phyloP scores from a whole-genome alignment of 768 basidiomycete species.

The Russula sp. region DNA sequence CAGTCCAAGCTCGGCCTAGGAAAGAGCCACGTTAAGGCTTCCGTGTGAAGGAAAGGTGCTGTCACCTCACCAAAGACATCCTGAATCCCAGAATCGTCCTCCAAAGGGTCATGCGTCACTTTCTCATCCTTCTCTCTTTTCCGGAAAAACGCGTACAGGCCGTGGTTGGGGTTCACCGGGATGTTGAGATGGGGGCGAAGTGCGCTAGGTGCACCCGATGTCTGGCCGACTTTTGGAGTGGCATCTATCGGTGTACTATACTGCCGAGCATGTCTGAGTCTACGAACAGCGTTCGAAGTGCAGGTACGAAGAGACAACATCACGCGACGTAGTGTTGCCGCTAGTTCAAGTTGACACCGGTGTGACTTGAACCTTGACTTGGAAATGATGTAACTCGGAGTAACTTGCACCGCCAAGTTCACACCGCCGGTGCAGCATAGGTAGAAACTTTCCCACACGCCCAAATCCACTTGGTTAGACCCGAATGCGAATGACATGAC shows the following conservation, averaged over 20 bases:
- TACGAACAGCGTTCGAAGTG: neutral
- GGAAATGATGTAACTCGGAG: too few relatives aligned
- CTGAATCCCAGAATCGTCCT: conserved; percentile 26
- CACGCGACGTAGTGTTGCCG: neutral
- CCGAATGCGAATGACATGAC: too few relatives aligned
- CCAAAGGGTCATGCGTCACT: conserved; percentile 46
- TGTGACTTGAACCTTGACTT: too few relatives aligned
- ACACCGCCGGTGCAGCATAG: too few relatives aligned
- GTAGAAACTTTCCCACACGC: too few relatives aligned
- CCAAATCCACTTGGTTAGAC: too few relatives aligned
- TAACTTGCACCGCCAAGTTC: too few relatives aligned
- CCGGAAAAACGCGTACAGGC: conserved; percentile 72
- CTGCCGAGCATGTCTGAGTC: neutral
- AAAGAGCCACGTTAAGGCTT: conserved; percentile 2
- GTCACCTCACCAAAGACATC: conserved; percentile 35
- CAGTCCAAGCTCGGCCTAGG: conserved; percentile 82
- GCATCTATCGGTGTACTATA: conserved; percentile 18
- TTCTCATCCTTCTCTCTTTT: conserved; percentile 43
- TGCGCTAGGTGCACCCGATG: conserved; percentile 21
- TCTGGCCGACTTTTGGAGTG: neutral
- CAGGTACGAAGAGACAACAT: conserved; percentile 16
- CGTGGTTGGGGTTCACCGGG: conserved; percentile 52
- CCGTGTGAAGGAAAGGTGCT: conserved; percentile 9
- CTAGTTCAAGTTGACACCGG: too few relatives aligned
- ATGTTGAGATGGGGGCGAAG: conserved; percentile 39